Conservation (phyloP, 1,284 basidiomycete species). For the Melampsora larici-populina region DNA sequence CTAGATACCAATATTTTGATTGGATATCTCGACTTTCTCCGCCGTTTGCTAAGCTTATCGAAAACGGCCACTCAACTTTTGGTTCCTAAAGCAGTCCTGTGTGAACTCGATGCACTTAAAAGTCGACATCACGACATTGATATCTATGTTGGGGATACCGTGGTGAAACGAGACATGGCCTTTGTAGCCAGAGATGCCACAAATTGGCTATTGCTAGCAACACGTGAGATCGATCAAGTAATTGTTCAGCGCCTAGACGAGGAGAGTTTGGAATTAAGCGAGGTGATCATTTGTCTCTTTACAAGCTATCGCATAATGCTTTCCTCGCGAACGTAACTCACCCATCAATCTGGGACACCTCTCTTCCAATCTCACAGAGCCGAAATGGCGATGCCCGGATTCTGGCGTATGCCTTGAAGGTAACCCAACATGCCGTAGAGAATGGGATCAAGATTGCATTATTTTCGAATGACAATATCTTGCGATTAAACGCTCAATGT, state of each 20-base stretch:
- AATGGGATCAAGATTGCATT: background rate
- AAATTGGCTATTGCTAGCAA: conserved; percentile 10
- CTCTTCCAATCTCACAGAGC: background rate
- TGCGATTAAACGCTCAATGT: conserved; percentile 21
- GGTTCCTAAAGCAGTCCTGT: conserved; percentile 14
- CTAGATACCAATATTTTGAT: conserved; percentile 34
- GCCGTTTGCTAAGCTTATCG: conserved; percentile 5
- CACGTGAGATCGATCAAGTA: background rate
- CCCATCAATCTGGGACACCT: too few species aligned
- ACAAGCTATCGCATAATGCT: too few species aligned
- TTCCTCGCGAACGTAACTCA: too few species aligned
- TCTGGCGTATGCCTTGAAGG: conserved; percentile 8
- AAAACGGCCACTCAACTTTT: background rate
- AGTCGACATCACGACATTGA: conserved; percentile 11
- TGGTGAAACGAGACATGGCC: background rate
- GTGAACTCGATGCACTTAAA: conserved; percentile 24
- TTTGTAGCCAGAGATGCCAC: conserved; percentile 20
- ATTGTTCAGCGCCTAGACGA: background rate
- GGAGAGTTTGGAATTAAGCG: too few species aligned
- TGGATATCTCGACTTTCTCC: conserved; percentile 18
- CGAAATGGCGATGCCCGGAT: conserved; percentile 20
- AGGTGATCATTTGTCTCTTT: too few species aligned
- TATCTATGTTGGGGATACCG: conserved; percentile 12
- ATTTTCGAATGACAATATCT: conserved; percentile 31
- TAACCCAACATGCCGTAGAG: background rate